Conservation (phyloP, 306 rosid species). For the Bauhinia variegata region DNA sequence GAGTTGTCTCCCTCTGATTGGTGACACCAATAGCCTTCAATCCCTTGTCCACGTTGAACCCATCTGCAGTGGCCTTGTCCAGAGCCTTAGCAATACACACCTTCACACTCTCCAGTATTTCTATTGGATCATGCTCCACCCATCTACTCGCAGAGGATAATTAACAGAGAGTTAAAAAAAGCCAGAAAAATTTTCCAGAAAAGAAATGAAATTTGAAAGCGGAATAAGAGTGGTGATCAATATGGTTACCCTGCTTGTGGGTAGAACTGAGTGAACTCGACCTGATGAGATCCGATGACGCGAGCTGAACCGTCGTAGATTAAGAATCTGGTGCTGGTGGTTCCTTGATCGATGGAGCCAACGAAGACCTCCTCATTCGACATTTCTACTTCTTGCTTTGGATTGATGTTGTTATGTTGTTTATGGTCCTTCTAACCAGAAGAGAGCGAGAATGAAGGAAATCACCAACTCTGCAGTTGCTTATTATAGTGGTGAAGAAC, state of each 20-base stretch:
- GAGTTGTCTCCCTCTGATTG: slow-evolving; percentile 89
- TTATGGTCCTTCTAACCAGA: neutral
- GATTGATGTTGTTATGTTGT: neutral
- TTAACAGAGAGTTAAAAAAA: neutral
- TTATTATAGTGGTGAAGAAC: too few species aligned
- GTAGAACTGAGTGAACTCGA: slow-evolving; percentile 86
- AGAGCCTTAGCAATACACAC: slow-evolving; percentile 70
- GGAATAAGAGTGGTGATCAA: neutral
- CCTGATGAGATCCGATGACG: slow-evolving; percentile 71
- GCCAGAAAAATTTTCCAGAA: neutral
- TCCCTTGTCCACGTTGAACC: slow-evolving; percentile 71
- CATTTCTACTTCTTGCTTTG: slow-evolving; percentile 34
- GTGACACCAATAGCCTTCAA: slow-evolving; percentile 85
- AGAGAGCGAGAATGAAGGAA: neutral
- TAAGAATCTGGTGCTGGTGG: slow-evolving; percentile 83
- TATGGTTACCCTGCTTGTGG: slow-evolving; percentile 77
- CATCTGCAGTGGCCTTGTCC: slow-evolving; percentile 82
- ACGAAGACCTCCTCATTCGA: slow-evolving; percentile 51
- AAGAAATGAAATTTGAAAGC: neutral
- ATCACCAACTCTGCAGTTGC: neutral
- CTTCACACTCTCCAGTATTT: slow-evolving; percentile 82
- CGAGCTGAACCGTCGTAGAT: slow-evolving; percentile 59
- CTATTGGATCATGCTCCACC: slow-evolving; percentile 93
- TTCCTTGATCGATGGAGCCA: slow-evolving; percentile 89
- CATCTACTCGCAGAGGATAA: slow-evolving; percentile 48